Conservation (phyloP, 2,329 filamentous ascomycete species). For the Ophiocordyceps camponoti-floridani region DNA sequence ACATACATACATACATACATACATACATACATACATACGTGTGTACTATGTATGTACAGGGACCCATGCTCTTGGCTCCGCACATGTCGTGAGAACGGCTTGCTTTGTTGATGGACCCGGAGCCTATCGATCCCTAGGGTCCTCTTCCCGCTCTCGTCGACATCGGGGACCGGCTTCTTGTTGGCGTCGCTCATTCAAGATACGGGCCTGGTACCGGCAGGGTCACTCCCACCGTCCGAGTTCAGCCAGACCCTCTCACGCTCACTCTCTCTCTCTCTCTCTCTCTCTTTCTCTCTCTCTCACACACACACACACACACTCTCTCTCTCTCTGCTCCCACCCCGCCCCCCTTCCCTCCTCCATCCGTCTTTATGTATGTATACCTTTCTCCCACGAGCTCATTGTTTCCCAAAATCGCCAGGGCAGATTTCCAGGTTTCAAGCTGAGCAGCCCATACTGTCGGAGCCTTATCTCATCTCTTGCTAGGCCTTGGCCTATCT, state of each 20-base stretch:
- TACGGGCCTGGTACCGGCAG: neutral
- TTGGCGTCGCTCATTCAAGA: neutral
- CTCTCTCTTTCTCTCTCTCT: neutral
- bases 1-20: neutral
- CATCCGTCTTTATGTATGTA: neutral
- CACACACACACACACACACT: no score
- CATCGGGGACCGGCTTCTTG: conserved; percentile 3
- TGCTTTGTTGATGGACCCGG: conserved; percentile 3
- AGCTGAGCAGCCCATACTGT: conserved; percentile 2
- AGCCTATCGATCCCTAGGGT: conserved; percentile 14
- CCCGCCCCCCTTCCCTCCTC: neutral
- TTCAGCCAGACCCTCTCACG: neutral
- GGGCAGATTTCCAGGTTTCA: neutral
- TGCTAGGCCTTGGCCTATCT: no score
- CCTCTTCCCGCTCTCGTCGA: conserved; percentile 9
- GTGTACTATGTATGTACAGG: neutral
- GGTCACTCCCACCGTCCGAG: neutral
- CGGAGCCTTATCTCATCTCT: conserved; percentile 2
- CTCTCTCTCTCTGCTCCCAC: neutral
- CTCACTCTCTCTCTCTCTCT: neutral
- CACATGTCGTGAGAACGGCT: conserved; percentile 1
- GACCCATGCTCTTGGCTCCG: neutral
- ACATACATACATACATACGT: neutral
- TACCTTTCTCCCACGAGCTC: no score
- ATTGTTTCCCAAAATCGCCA: neutral